phyloP scores from a whole-genome alignment of 768 basidiomycete genomes.

The Termitomyces sp. region DNA sequence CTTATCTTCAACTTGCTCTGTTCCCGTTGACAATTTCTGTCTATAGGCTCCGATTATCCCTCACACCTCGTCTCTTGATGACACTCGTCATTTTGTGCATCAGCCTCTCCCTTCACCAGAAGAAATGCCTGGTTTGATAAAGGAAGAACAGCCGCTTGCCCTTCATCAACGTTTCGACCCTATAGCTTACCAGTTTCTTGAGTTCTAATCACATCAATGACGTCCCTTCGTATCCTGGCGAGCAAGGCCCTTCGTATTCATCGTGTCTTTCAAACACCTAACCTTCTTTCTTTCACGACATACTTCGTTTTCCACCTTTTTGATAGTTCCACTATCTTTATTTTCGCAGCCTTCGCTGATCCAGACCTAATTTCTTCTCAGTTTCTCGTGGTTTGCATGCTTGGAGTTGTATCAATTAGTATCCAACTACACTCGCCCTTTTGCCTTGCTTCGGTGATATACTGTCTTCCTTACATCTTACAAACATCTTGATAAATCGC shows the following conservation, averaged over 20 bases:
- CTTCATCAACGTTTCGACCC: slow-evolving; percentile 63
- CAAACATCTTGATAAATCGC: slow-evolving; percentile 8
- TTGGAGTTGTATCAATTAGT: slow-evolving; percentile 10
- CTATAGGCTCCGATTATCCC: slow-evolving; percentile 82
- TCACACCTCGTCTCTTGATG: slow-evolving; percentile 70
- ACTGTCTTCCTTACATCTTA: slow-evolving; percentile 1
- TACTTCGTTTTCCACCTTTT: background rate
- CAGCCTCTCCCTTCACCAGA: slow-evolving; percentile 70
- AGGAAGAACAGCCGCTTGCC: slow-evolving; percentile 52
- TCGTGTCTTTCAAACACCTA: slow-evolving; percentile 9
- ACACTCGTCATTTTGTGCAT: slow-evolving; percentile 82
- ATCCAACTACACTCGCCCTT: background rate
- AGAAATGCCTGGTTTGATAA: slow-evolving; percentile 74
- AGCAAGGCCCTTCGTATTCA: slow-evolving; percentile 1
- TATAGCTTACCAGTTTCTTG: slow-evolving; percentile 65
- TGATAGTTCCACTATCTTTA: background rate
- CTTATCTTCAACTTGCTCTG: slow-evolving; percentile 1
- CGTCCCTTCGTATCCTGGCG: background rate
- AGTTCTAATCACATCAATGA: slow-evolving; percentile 45
- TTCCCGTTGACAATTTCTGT: slow-evolving; percentile 6
- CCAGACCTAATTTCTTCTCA: background rate
- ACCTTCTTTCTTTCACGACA: background rate
- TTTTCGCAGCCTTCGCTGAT: background rate
- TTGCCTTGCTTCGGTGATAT: background rate
- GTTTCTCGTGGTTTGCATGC: background rate